Evolutionary conservation across 2,329 filamentous ascomycete species (phyloP), one percentile per base, ranked within the genome.

Genomic region (Alternaria ventricosa): DNA sequence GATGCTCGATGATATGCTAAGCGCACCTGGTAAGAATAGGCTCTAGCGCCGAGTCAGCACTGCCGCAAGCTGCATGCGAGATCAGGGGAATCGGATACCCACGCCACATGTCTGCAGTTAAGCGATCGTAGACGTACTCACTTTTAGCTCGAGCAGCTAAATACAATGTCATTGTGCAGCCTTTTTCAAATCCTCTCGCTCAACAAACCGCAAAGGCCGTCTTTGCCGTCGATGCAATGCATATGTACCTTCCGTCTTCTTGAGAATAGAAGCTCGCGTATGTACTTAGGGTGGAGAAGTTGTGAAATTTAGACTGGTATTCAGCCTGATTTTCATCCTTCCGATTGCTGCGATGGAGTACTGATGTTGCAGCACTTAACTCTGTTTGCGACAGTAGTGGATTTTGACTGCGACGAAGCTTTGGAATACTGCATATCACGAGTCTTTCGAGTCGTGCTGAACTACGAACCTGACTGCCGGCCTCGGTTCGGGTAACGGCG

Each of bases 41-140:
- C 49, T 50, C 43, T 59, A 59, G 7, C 41, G 13, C 36, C 36
- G 30, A 54, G 60, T 58, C 55, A 58, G 60, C 55, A 53, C 55
- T 53, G 49, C 54, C 27, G 49, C 18, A 41, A 46, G 18, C 47
- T 53, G 49, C 22, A 51, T 41, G 22, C 43, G 15, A 41, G 11
- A 33, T 47, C 44, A n/a, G 47, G 57, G 50, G 43, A 60, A 36
- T 43, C 13, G 13, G 33, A 49, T 13, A 18, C 51, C 51, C 44
- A 15, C 28, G 28, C 51, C 51, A 51, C 41, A 9, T 25, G 18
- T 6, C n/a, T 9, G 41, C 45, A 56, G 50, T 45, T 23, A 55
- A 47, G 45, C 57, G 46, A 51, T 22, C 51, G 45, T 23, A 27
- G 11, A 44, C 11, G 12, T 18, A 41, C 33, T 28, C 33, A 20